These are phyloP conservation scores for Sutorius australiensis DNA, from an alignment of 768 basidiomycete species.

Conservation along the genomic window DNA sequence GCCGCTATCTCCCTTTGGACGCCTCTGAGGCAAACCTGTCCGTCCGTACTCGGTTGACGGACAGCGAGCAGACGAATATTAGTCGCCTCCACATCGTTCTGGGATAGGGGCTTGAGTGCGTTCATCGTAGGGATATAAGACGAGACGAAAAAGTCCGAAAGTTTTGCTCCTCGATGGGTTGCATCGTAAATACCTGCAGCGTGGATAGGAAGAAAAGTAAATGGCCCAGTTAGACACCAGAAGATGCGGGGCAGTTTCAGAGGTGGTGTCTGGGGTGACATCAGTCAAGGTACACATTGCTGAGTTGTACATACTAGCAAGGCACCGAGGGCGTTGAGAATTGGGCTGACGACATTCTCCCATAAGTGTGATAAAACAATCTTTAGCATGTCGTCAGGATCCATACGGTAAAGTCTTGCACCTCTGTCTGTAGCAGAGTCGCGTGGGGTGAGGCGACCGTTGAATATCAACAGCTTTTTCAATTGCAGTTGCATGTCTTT, in stretches of 20 bases:
- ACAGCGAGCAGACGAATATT: conserved; percentile 6
- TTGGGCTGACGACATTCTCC: not conserved
- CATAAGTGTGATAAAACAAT: not conserved
- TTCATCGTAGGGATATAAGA: conserved; percentile 31
- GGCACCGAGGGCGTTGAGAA: not conserved
- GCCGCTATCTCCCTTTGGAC: conserved; percentile 17
- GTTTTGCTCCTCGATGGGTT: not conserved
- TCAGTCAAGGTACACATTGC: not conserved
- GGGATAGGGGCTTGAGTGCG: conserved; percentile 8
- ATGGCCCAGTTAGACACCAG: not conserved
- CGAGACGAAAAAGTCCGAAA: not conserved
- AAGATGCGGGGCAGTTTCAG: not conserved
- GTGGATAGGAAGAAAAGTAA: not conserved
- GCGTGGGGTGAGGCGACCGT: not conserved
- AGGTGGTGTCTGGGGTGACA: not conserved
- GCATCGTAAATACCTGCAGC: not conserved
- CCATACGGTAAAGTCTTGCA: not conserved
- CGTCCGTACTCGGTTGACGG: conserved; percentile 13
- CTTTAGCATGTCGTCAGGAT: not conserved
- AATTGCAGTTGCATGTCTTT: not conserved
- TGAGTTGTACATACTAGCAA: not conserved
- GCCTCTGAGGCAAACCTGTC: not conserved
- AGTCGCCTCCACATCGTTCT: not conserved
- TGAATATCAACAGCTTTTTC: not conserved
- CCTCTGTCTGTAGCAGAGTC: not conserved